Conservation (phyloP, 208 protist genomes). For the Porcisia hertigi region DNA sequence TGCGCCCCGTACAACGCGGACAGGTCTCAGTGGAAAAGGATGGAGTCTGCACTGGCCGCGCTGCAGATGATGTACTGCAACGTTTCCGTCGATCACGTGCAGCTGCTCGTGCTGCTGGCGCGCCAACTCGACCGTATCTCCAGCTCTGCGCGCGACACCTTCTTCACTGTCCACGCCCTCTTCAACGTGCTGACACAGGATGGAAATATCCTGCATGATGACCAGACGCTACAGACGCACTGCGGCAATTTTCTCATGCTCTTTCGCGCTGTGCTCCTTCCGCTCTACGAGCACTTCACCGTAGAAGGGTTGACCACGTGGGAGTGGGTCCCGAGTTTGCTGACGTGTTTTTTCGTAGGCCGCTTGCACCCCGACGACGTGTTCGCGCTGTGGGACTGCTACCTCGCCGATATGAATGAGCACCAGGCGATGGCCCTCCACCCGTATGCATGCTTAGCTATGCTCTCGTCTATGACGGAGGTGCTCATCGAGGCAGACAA, state of each 20-base stretch:
- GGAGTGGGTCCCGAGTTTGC: constrained; percentile 79
- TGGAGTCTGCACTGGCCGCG: constrained; percentile 52
- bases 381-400: constrained; percentile 79
- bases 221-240: constrained; percentile 57
- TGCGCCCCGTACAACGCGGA: constrained; percentile 33
- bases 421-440: constrained; percentile 68
- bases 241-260: constrained; percentile 83
- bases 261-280: constrained; percentile 64
- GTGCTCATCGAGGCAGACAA: constrained; percentile 82
- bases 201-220: constrained; percentile 73
- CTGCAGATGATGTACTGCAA: constrained; percentile 63
- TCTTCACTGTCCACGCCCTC: constrained; percentile 58
- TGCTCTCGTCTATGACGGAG: constrained; percentile 78
- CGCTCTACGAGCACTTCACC: constrained; percentile 83
- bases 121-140: constrained; percentile 59
- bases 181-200: constrained; percentile 54
- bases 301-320: constrained; percentile 56
- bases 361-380: constrained; percentile 75
- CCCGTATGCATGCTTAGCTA: constrained; percentile 76
- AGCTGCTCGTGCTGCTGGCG: constrained; percentile 49
- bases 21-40: constrained; percentile 31
- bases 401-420: constrained; percentile 60
- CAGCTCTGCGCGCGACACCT: constrained; percentile 60
- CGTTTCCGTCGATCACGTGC: constrained; percentile 57
- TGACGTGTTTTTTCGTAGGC: constrained; percentile 67